Percentiles rank a stretch among this genome's conserved stretches.
These are phyloP conservation scores for Lentinula aciculospora DNA, from an alignment of 768 basidiomycete genomes.

Conservation along the genomic window DNA sequence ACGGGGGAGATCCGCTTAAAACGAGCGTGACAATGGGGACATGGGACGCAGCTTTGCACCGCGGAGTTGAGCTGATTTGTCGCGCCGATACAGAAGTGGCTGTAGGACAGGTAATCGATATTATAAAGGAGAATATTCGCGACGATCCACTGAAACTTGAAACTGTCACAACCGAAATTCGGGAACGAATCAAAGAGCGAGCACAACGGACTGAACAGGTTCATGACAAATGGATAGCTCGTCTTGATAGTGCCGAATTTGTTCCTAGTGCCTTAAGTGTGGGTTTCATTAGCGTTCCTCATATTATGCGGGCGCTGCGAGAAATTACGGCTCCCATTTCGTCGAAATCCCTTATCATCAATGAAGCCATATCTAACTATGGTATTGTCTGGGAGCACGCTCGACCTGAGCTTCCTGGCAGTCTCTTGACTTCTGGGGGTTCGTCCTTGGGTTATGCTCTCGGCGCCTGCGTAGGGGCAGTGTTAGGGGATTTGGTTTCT, in stretches of 20 bases:
- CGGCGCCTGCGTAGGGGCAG: slow-evolving; percentile 57
- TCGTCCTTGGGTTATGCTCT: slow-evolving; percentile 66
- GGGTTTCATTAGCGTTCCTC: slow-evolving; percentile 34
- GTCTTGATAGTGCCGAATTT: slow-evolving; percentile 15
- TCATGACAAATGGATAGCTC: slow-evolving; percentile 13
- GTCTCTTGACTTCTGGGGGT: slow-evolving; percentile 52
- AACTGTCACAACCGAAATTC: neutral
- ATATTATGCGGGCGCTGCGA: slow-evolving; percentile 45
- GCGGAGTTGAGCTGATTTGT: slow-evolving; percentile 47
- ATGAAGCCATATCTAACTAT: slow-evolving; percentile 60
- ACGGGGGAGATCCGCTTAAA: slow-evolving; percentile 59
- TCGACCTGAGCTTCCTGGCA: slow-evolving; percentile 43
- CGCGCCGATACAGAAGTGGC: slow-evolving; percentile 50
- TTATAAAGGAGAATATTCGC: slow-evolving; percentile 21
- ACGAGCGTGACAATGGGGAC: slow-evolving; percentile 34
- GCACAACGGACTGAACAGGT: neutral
- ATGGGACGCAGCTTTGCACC: slow-evolving; percentile 34
- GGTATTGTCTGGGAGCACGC: slow-evolving; percentile 53
- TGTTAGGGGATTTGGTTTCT: slow-evolving; percentile 18
- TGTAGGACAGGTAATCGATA: slow-evolving; percentile 40
- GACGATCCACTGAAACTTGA: slow-evolving; percentile 7
- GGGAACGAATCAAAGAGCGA: slow-evolving; percentile 4
- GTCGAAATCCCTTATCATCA: slow-evolving; percentile 42
- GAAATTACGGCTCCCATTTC: slow-evolving; percentile 15
- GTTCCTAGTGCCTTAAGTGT: slow-evolving; percentile 7